A percentile compares a stretch with the other conserved stretches of the same genome.
These are phyloP conservation scores for Inga laurina DNA, from an alignment of 306 rosid species.

Conservation along the genomic window DNA sequence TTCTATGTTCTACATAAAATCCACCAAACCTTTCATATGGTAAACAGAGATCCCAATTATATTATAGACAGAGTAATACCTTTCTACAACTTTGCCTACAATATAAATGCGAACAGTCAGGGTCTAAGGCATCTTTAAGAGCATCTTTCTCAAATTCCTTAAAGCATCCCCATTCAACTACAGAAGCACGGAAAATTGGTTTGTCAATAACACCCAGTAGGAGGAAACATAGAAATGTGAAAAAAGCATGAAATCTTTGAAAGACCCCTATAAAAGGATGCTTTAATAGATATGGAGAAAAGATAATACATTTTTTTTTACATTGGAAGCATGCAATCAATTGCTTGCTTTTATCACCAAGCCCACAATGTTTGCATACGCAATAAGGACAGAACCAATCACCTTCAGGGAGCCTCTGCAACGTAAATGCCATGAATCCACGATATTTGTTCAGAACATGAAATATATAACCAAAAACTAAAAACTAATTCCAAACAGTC, in stretches of 20 bases:
- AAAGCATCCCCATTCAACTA: slow-evolving; percentile 45
- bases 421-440: not conserved
- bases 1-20: slow-evolving; percentile 21
- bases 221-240: not conserved
- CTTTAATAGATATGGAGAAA: not conserved
- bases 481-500: not conserved
- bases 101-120: slow-evolving; percentile 1
- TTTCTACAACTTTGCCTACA: slow-evolving; percentile 32
- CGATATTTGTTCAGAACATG: not conserved
- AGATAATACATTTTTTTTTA: slow-evolving; percentile 36
- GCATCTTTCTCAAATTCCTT: slow-evolving; percentile 1
- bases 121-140: not conserved
- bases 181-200: slow-evolving; percentile 8
- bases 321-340: slow-evolving; percentile 31
- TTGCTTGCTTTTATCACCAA: not conserved
- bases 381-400: slow-evolving; percentile 49
- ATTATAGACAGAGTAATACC: slow-evolving; percentile 29
- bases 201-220: not conserved
- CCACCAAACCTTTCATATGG: not conserved
- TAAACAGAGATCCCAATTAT: not conserved
- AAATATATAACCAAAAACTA: not conserved
- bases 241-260: not conserved
- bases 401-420: slow-evolving; percentile 37
- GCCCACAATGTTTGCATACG: slow-evolving; percentile 40
- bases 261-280: not conserved